These are phyloP conservation scores for Solanum ossicruentum DNA, from an alignment of 257 asterid genomes.

Conservation along the genomic window DNA sequence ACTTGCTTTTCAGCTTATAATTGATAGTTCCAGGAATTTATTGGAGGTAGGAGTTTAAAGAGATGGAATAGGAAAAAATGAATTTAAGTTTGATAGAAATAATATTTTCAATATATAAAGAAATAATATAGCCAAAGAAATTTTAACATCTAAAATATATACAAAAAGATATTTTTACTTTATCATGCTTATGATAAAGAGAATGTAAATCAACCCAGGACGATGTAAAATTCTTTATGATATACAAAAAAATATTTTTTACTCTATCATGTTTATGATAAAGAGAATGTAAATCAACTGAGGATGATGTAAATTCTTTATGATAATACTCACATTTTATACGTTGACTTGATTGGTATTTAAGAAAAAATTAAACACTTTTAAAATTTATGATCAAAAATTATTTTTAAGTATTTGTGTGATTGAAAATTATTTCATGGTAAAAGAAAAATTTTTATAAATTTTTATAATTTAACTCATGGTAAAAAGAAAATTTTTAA, in stretches of 20 bases:
- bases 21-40: background rate
- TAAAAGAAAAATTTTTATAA: too few relatives aligned
- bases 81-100: background rate
- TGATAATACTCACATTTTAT: too few relatives aligned
- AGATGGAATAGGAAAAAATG: background rate
- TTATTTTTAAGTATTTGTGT: too few relatives aligned
- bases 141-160: background rate
- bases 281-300: background rate
- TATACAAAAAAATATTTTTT: background rate
- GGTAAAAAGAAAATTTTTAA: too few relatives aligned
- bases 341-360: too few relatives aligned
- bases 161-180: background rate
- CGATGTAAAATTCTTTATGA: background rate
- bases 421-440: too few relatives aligned
- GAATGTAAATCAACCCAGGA: background rate
- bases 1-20: background rate
- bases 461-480: too few relatives aligned
- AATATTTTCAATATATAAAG: too few relatives aligned
- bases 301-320: background rate
- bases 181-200: background rate
- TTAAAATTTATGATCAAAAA: too few relatives aligned
- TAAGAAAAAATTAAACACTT: too few relatives aligned
- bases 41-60: background rate
- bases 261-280: background rate
- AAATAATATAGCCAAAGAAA: background rate